These are phyloP conservation scores for Mortierella antarctica DNA, from an alignment of 192 early-diverging fungal genomes.

Conservation along the genomic window DNA sequence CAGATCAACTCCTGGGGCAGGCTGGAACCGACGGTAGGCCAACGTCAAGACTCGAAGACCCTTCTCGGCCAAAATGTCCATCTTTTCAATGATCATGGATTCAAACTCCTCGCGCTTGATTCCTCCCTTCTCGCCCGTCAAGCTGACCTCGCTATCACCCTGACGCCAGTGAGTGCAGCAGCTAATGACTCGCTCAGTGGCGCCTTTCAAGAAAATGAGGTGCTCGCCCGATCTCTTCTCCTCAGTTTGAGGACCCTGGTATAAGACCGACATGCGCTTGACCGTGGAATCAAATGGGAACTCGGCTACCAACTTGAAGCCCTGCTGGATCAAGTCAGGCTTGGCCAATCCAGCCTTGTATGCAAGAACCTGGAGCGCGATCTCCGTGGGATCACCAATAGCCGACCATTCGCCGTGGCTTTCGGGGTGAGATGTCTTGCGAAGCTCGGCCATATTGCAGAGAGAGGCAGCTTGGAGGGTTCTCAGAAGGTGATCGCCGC, in stretches of 20 bases:
- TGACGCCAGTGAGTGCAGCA: slow-evolving; percentile 71
- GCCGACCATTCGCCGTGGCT: slow-evolving; percentile 75
- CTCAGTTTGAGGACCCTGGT: slow-evolving; percentile 28
- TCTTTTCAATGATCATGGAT: slow-evolving; percentile 75
- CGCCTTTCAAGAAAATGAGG: slow-evolving; percentile 87
- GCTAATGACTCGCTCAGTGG: slow-evolving; percentile 88
- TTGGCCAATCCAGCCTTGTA: slow-evolving; percentile 83
- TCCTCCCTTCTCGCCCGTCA: slow-evolving; percentile 54
- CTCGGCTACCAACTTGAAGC: slow-evolving; percentile 68
- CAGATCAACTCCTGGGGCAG: slow-evolving; percentile 43
- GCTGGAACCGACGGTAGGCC: slow-evolving; percentile 66
- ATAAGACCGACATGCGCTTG: slow-evolving; percentile 94
- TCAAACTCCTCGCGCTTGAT: slow-evolving; percentile 71
- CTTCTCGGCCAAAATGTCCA: slow-evolving; percentile 53
- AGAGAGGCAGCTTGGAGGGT: slow-evolving; percentile 74
- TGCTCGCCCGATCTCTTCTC: slow-evolving; percentile 41
- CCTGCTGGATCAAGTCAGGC: slow-evolving; percentile 62
- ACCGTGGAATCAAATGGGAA: slow-evolving; percentile 79
- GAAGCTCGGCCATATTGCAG: slow-evolving; percentile 87
- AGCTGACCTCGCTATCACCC: slow-evolving; percentile 31
- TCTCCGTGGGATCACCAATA: slow-evolving; percentile 93
- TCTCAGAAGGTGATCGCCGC: slow-evolving; percentile 54
- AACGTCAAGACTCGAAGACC: slow-evolving; percentile 83
- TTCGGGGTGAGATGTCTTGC: slow-evolving; percentile 65
- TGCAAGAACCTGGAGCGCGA: slow-evolving; percentile 89